phyloP scores from a whole-genome alignment of 345 rosid genomes.

The Lumnitzera racemosa region DNA sequence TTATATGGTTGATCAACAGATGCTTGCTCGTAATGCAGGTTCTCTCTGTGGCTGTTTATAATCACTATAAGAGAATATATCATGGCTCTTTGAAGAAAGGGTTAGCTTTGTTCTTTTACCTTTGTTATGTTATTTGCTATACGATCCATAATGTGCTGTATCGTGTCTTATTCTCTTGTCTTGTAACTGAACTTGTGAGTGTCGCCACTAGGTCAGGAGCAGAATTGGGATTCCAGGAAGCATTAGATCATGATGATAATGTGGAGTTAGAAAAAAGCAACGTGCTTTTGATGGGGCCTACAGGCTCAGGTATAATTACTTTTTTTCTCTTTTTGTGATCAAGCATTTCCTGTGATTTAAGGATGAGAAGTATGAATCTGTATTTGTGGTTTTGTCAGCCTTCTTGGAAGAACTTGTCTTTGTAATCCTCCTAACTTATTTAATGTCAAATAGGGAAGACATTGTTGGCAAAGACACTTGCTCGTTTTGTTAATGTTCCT shows the following conservation, averaged over 20 bases:
- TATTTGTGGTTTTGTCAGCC: not conserved
- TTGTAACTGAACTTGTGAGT: slow-evolving; percentile 28
- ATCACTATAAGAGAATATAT: slow-evolving; percentile 88
- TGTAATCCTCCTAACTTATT: slow-evolving; percentile 17
- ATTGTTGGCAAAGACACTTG: slow-evolving; percentile 20
- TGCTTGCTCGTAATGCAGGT: slow-evolving; percentile 37
- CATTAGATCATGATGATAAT: slow-evolving; percentile 58
- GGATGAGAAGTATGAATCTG: not conserved
- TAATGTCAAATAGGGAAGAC: slow-evolving; percentile 19
- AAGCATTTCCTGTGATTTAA: no score
- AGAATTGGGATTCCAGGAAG: slow-evolving; percentile 35
- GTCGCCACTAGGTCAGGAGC: slow-evolving; percentile 70
- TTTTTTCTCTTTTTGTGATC: not conserved
- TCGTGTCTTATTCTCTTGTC: not conserved
- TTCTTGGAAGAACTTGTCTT: slow-evolving; percentile 5
- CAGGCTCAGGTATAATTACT: slow-evolving; percentile 73
- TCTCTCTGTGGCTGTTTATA: slow-evolving; percentile 88
- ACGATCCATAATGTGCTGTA: no score
- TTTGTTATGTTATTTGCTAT: not conserved
- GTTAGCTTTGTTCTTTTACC: slow-evolving; percentile 38
- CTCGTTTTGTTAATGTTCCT: slow-evolving; percentile 24
- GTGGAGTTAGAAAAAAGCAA: slow-evolving; percentile 97
- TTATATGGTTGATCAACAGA: not conserved
- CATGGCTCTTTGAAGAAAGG: slow-evolving; percentile 54
- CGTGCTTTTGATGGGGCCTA: slow-evolving; percentile 91